phyloP scores from a whole-genome alignment of 2,329 filamentous ascomycete species.

The Talaromyces amestolkiae region DNA sequence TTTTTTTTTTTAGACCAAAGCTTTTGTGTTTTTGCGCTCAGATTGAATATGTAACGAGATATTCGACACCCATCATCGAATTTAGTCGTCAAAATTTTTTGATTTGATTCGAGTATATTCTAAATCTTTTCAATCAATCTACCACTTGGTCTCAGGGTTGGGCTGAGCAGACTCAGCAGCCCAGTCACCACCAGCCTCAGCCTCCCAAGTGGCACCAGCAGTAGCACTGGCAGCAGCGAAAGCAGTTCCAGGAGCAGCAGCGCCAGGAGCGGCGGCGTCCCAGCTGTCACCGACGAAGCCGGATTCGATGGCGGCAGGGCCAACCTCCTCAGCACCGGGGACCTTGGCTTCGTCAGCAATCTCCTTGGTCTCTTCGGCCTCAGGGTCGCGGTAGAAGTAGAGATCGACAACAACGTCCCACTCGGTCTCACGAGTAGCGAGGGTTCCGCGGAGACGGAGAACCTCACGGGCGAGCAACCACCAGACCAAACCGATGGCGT shows the following conservation, averaged over 20 bases:
- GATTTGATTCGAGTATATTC: background rate
- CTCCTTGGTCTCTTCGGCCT: conserved; percentile 99
- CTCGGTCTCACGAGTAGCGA: conserved; percentile 90
- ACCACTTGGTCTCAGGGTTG: conserved; percentile 40
- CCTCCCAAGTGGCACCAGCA: conserved; percentile 67
- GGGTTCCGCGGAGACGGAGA: conserved; percentile 95
- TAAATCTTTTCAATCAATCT: conserved; percentile 24
- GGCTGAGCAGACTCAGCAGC: conserved; percentile 48
- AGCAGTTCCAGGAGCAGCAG: conserved; percentile 61
- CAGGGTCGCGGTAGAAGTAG: conserved; percentile 99
- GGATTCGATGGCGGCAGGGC: conserved; percentile 71
- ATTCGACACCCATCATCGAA: conserved; percentile 8
- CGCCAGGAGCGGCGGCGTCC: conserved; percentile 68
- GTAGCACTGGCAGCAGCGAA: conserved; percentile 68
- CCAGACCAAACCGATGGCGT: conserved; percentile 98
- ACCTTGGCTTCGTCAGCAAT: conserved; percentile 77
- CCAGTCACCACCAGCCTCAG: conserved; percentile 52
- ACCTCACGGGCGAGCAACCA: conserved; percentile 99
- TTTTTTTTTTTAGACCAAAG: conserved; percentile 1
- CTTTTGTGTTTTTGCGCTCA: background rate
- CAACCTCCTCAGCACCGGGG: conserved; percentile 79
- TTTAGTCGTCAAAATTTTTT: conserved; percentile 5
- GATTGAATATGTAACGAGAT: conserved; percentile 9
- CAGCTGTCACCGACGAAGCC: conserved; percentile 78
- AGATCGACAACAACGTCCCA: conserved; percentile 99